These are phyloP conservation scores for Capsicum baccatum DNA, from an alignment of 257 asterid genomes.

Conservation along the genomic window DNA sequence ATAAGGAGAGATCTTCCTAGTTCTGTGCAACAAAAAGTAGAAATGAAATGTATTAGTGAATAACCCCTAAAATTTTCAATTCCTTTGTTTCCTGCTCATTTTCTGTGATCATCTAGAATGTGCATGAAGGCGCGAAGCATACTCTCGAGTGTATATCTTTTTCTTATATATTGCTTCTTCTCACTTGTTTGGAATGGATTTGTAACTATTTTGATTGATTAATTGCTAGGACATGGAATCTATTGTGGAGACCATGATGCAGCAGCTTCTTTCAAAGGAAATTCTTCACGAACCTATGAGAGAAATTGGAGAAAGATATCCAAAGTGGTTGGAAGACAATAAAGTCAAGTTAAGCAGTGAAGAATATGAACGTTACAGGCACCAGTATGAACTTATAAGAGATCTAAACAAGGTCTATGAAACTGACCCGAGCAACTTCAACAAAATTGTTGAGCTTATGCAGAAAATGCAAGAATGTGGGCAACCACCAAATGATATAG, in stretches of 20 bases:
- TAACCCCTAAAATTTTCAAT: background rate
- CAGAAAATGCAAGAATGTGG: slow-evolving; percentile 99
- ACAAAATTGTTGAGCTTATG: slow-evolving; percentile 94
- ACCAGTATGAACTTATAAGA: slow-evolving; percentile 68
- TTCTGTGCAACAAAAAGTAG: background rate
- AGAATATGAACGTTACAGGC: slow-evolving; percentile 65
- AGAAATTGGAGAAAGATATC: slow-evolving; percentile 95
- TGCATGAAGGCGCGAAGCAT: background rate
- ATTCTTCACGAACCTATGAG: slow-evolving; percentile 95
- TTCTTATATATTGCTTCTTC: background rate
- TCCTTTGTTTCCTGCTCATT: background rate
- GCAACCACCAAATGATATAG: slow-evolving; percentile 92
- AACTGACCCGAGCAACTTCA: slow-evolving; percentile 80
- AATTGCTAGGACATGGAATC: slow-evolving; percentile 82
- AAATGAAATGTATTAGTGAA: background rate
- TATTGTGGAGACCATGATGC: slow-evolving; percentile 96
- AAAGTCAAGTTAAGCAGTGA: slow-evolving; percentile 61
- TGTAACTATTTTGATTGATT: slow-evolving; percentile 7
- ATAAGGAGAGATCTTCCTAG: background rate
- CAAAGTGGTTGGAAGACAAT: slow-evolving; percentile 84
- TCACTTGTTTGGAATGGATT: background rate
- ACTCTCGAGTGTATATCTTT: slow-evolving; percentile 5
- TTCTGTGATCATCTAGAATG: background rate
- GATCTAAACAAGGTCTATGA: slow-evolving; percentile 75
- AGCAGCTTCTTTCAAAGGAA: slow-evolving; percentile 91